Evolutionary conservation across 805 yeast species (phyloP), one percentile per base, ranked within the genome.

Genomic region (Maudiozyma serrabonitensis): DNA sequence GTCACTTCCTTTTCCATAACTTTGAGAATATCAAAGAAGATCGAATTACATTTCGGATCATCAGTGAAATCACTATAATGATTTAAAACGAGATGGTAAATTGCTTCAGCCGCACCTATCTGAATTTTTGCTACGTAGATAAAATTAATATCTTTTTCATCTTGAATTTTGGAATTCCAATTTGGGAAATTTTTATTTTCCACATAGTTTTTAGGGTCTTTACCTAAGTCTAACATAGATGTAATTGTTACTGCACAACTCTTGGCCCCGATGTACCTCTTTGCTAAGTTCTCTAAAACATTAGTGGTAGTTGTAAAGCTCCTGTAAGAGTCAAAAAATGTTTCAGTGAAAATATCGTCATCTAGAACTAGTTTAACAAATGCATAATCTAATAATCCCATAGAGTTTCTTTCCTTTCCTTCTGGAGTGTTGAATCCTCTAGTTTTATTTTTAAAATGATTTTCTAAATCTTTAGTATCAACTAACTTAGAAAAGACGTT

Each of bases 41-140:
- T 70, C 4, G 72, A 69, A 56, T 84, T 80, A 57, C 82, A 80
- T 12, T 69, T 65, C 52, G 83, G 60, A 56, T 84, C 87, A 61
- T 81, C 84, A 4, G 82, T 75, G 59, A 90, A 87, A 61, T 87
- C 93, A 28, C 76, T 67, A 62, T 83, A 89, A 61, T 84, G 87
- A 55, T 83, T 82, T 43, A 79, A 75, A 19, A 87, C 79, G 64
- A 95, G 75, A 31, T 83, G 75, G 42, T 80, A 75, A 50, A 88
- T 69, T 0, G 88, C 87, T 61, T 87, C 95, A 51, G 89, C 70
- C 32, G 89, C 79, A 40, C 95, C 95, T 38, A 84, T 73, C 61
- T 89, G 93, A 41, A 90, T 85, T 59, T 82, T 87, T 11, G 84
- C 81, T 43, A 87, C 81, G 48, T 80, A 75, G 43, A 75, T 75